Base-by-base conservation (phyloP, 306 rosid species). In the Begonia fuchsioides region DNA sequence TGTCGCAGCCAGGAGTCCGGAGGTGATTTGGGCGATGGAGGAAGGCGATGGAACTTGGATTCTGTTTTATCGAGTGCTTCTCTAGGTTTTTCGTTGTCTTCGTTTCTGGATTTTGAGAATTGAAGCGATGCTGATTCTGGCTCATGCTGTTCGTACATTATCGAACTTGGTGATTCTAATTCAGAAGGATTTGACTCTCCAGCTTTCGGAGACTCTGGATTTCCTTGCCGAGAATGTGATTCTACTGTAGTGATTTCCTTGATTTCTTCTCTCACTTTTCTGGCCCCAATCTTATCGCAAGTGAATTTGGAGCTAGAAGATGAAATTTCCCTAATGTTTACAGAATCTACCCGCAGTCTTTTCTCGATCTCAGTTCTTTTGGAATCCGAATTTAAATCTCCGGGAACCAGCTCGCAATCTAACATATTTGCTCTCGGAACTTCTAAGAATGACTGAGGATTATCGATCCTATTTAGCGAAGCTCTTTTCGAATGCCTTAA, bases 1-100 rank as follows among this genome's bases (percentile, higher is more conserved):
- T 80, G 81, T 87, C 87, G 79, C 47, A 90, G 95, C 98, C 95
- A 90, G 38, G 98, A 90, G 63, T 90, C 93, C 0, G 95, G 77
- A 47, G 98, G 98, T 10, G 98, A 85, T 71, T 70, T 90, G 13
- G 95, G 98, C 55, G 85, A 59, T 16, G 98, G 94, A 38, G 85
- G 98, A 6, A 81, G 81, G 50, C 60, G 78, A 60, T 69, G 68
- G 69, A 81, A 12, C 41, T 48, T 47, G 11, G 20, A 46, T 45
- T 55, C 67, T 65, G 43, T 70, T 47, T 57, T 64, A 54, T 26
- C 70, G 2, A 35, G 14, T 59, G 49, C 65, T 17, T 46, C 72
- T 55, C 59, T 40, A 19, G 60, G 62, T 43, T 71, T 60, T 65
- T 68, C 71, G 12, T 41, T n/a, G n/a, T 41, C 45, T 41, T n/a